A percentile compares a stretch with the other conserved stretches of the same genome.
Conservation (phyloP, 768 basidiomycete species). For the Suillus alpinus region DNA sequence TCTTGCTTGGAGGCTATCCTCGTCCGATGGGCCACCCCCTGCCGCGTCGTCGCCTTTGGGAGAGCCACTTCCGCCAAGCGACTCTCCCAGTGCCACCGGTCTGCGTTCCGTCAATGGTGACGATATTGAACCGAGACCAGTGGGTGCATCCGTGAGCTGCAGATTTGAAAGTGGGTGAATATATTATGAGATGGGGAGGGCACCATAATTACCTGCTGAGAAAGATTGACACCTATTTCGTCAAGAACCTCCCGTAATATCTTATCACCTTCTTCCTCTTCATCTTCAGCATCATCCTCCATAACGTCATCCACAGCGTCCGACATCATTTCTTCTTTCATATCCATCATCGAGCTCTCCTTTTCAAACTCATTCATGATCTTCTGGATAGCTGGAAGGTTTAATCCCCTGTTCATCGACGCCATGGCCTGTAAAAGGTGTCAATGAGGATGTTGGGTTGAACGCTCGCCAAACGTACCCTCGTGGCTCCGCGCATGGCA, state of each 20-base stretch:
- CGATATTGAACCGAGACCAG: conserved; percentile 59
- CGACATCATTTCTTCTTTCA: conserved; percentile 99
- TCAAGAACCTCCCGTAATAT: conserved; percentile 95
- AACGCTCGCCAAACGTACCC: conserved; percentile 52
- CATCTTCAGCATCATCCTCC: conserved; percentile 89
- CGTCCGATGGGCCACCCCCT: conserved; percentile 55
- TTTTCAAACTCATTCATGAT: conserved; percentile 99
- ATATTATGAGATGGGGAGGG: conserved; percentile 1
- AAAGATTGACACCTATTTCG: conserved; percentile 91
- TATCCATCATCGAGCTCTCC: conserved; percentile 98
- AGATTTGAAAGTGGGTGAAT: conserved; percentile 11
- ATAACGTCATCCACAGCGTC: conserved; percentile 97
- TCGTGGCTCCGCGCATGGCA: conserved; percentile 97
- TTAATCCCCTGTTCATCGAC: conserved; percentile 94
- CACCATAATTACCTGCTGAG: conserved; percentile 63
- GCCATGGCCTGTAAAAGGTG: conserved; percentile 79
- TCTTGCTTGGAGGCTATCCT: conserved; percentile 92
- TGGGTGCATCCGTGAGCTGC: conserved; percentile 84
- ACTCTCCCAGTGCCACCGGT: conserved; percentile 84
- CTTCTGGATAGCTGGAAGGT: conserved; percentile 89
- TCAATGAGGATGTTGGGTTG: conserved; percentile 4
- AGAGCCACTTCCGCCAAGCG: conserved; percentile 31
- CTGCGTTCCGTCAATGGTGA: conserved; percentile 65
- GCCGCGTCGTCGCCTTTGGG: conserved; percentile 28
- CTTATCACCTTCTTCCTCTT: conserved; percentile 94